phyloP scores from a whole-genome alignment of 495 filamentous ascomycete species.

The Aspergillus saccharolyticus region DNA sequence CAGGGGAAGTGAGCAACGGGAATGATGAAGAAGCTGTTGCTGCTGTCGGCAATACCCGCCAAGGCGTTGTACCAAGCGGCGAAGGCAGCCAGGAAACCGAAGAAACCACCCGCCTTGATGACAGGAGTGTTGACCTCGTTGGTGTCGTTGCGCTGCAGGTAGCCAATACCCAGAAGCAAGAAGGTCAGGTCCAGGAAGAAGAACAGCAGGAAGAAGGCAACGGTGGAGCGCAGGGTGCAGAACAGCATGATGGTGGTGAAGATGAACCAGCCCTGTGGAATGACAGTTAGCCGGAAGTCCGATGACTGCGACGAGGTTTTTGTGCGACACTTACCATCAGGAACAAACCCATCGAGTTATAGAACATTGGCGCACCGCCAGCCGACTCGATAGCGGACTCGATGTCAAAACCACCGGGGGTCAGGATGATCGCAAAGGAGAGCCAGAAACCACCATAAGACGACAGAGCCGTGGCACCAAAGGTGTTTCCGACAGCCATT shows the following conservation, averaged over 20 bases:
- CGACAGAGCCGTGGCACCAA: slow-evolving; percentile 92
- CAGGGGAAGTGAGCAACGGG: slow-evolving; percentile 97
- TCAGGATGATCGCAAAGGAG: slow-evolving; percentile 81
- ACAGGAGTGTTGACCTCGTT: slow-evolving; percentile 46
- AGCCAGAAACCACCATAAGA: slow-evolving; percentile 99
- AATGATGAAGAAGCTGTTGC: slow-evolving; percentile 92
- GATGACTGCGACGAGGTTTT: neutral
- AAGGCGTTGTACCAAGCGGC: slow-evolving; percentile 95
- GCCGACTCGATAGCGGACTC: slow-evolving; percentile 19
- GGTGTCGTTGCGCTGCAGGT: slow-evolving; percentile 49
- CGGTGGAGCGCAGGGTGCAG: slow-evolving; percentile 87
- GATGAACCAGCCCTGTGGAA: slow-evolving; percentile 83
- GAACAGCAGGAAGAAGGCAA: slow-evolving; percentile 95
- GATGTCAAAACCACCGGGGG: slow-evolving; percentile 69
- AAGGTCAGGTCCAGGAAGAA: slow-evolving; percentile 90
- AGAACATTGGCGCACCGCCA: slow-evolving; percentile 34
- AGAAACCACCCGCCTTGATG: slow-evolving; percentile 78
- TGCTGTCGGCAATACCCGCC: slow-evolving; percentile 83
- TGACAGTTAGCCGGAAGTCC: slow-evolving; percentile 11
- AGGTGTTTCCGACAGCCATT: slow-evolving; percentile 97
- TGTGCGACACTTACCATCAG: slow-evolving; percentile 55
- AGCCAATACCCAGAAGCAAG: slow-evolving; percentile 75
- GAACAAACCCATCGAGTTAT: slow-evolving; percentile 77
- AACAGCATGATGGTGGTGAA: slow-evolving; percentile 87
- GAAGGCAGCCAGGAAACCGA: slow-evolving; percentile 85